Conservation (phyloP, 2,329 filamentous ascomycete genomes). For the Nothomitra cinnamomea region DNA sequence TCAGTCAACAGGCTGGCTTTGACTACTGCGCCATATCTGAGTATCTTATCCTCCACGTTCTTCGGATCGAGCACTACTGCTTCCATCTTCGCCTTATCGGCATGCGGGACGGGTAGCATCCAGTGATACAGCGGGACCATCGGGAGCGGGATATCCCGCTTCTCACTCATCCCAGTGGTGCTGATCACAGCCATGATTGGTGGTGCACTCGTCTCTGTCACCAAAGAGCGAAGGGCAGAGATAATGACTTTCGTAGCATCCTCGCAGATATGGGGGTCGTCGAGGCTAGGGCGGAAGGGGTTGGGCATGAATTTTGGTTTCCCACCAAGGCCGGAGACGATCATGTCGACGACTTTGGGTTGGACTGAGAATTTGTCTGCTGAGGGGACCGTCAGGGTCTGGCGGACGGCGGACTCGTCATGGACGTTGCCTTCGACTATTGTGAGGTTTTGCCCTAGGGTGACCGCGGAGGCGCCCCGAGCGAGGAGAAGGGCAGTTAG, state of each 20-base stretch:
- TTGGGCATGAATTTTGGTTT: constrained; percentile 17
- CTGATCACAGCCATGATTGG: constrained; percentile 25
- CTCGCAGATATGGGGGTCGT: constrained; percentile 33
- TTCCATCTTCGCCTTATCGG: constrained; percentile 34
- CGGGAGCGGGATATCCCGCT: constrained; percentile 27
- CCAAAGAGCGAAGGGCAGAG: background rate
- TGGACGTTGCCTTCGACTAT: constrained; percentile 33
- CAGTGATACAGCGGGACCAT: constrained; percentile 28
- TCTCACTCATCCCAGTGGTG: constrained; percentile 22
- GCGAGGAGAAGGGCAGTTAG: constrained; percentile 24
- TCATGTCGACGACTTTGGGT: constrained; percentile 24
- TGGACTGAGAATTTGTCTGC: background rate
- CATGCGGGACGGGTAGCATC: constrained; percentile 26
- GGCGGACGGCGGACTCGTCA: constrained; percentile 22
- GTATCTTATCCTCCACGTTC: constrained; percentile 8
- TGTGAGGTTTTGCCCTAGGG: constrained; percentile 21
- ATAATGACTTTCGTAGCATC: constrained; percentile 28
- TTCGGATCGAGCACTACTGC: constrained; percentile 19
- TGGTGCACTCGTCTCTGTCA: constrained; percentile 7
- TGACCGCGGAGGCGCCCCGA: constrained; percentile 8
- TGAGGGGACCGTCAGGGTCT: constrained; percentile 18
- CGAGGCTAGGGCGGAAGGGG: constrained; percentile 18
- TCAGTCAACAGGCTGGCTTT: constrained; percentile 18
- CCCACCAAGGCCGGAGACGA: constrained; percentile 33
- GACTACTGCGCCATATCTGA: constrained; percentile 13